Conservation (phyloP, 2,329 filamentous ascomycete genomes). For the Epichloe sp. region DNA sequence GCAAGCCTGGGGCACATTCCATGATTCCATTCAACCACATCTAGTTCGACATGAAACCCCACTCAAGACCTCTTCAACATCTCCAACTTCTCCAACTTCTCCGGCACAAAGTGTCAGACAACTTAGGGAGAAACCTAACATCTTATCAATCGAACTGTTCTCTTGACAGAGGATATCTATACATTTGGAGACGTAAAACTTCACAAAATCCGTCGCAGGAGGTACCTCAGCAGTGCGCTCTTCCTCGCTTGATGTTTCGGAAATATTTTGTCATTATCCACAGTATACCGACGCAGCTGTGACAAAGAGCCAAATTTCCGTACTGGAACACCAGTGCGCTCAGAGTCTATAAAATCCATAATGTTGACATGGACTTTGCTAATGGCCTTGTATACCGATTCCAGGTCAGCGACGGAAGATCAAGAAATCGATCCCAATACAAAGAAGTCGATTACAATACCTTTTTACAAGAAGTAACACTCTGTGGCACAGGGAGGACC, state of each 20-base stretch:
- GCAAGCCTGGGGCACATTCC: too few relatives aligned
- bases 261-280: background rate
- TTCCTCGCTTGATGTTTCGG: background rate
- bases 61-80: too few relatives aligned
- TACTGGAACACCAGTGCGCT: background rate
- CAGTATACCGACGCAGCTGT: background rate
- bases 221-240: background rate
- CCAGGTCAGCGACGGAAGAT: background rate
- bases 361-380: constrained; percentile 1
- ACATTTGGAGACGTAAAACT: too few relatives aligned
- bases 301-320: background rate
- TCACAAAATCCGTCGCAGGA: background rate
- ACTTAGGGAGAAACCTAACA: too few relatives aligned
- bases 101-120: too few relatives aligned
- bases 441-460: background rate
- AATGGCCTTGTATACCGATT: background rate
- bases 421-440: background rate
- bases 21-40: too few relatives aligned
- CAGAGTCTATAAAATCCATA: constrained; percentile 3
- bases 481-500: background rate
- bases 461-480: background rate
- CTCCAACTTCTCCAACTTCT: too few relatives aligned
- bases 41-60: too few relatives aligned
- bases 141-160: too few relatives aligned
- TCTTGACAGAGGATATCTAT: too few relatives aligned